Base-by-base conservation (phyloP, 371 early-diverging fungal species). In the Mucor velutinosus region DNA sequence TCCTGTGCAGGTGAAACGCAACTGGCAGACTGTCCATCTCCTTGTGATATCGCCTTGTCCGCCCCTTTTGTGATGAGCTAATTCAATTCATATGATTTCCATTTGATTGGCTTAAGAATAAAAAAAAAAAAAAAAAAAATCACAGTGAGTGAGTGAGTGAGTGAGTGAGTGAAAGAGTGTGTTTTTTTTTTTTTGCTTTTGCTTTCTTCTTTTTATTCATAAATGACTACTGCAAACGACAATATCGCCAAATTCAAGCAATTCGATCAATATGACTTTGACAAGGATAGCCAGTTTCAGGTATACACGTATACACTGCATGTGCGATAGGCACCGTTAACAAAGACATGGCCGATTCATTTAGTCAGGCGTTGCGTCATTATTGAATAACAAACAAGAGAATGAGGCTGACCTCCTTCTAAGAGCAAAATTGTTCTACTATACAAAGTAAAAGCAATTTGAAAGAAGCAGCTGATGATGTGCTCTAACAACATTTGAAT, bases 401-500 rank as follows among this genome's bases (percentile, higher is more conserved):
- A 66, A 70, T 25, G 62, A 70, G 15, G 58, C 51, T 21, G 66
- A 74, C 23, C 23, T 74, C 7, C 45, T 74, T 11, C 41, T 62
- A 47, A 67, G 61, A n/a, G 75, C 75, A 15, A 70, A 71, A 25
- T 21, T 70, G 14, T 74, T 74, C 65, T 74, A 74, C 45, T 74
- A 74, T 62, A 65, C 75, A 67, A 74, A 68, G 75, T 74, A 74
- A 45, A 19, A 25, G 11, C 2, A 11, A 25, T 25, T 49, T 11
- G 3, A 51, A 12, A 23, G 10, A 11, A 37, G 3, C 11, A 23
- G 10, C 25, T 7, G 7, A 51, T 51, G 25, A 23, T 4, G 7
- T n/a, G 19, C 7, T 19, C 1, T 45, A 45, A 45, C 19, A 45
- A n/a, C 19, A 45, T 19, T 7, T n/a, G 19, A 0, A 51, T 51